Evolutionary conservation across 2,329 filamentous ascomycete genomes (phyloP).

Genomic region (Celoporthe dispersa): DNA sequence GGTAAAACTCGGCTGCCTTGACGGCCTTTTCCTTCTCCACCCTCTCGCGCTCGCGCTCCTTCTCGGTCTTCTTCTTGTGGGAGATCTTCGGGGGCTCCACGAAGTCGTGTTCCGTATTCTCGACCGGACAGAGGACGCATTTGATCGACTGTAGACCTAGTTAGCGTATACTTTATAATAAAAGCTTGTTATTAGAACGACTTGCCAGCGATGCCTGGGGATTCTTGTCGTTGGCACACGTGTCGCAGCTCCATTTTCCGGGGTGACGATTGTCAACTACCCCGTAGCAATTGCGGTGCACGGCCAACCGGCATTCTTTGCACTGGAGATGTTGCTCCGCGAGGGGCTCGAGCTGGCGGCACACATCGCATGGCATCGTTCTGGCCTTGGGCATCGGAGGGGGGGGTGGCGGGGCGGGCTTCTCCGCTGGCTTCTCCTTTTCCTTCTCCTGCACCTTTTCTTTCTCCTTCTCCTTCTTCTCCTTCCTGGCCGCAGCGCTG

Average conservation of each 20-base stretch:
- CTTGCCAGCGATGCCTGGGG: slow-evolving; percentile 88
- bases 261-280: slow-evolving; percentile 70
- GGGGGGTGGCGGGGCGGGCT: slow-evolving; percentile 64
- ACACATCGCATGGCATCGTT: slow-evolving; percentile 83
- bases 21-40: slow-evolving; percentile 82
- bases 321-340: slow-evolving; percentile 79
- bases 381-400: slow-evolving; percentile 81
- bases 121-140: slow-evolving; percentile 88
- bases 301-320: slow-evolving; percentile 85
- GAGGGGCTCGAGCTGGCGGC: slow-evolving; percentile 71
- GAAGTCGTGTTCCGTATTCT: slow-evolving; percentile 79
- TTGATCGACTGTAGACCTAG: slow-evolving; percentile 71
- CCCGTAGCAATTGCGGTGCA: slow-evolving; percentile 94
- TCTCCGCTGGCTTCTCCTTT: slow-evolving; percentile 57
- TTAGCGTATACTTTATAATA: slow-evolving; percentile 9
- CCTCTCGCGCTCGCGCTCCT: slow-evolving; percentile 87
- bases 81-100: slow-evolving; percentile 79
- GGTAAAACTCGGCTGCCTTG: slow-evolving; percentile 80
- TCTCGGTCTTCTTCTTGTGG: slow-evolving; percentile 87
- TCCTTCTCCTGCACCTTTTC: slow-evolving; percentile 56
- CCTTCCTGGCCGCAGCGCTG: slow-evolving; percentile 46
- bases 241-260: slow-evolving; percentile 92
- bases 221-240: slow-evolving; percentile 92
- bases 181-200: slow-evolving; percentile 30
- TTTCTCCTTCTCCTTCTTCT: slow-evolving; percentile 47